Evolutionary conservation across 164 flowering plant species (phyloP).

Genomic region (Nelumbo lutea): DNA sequence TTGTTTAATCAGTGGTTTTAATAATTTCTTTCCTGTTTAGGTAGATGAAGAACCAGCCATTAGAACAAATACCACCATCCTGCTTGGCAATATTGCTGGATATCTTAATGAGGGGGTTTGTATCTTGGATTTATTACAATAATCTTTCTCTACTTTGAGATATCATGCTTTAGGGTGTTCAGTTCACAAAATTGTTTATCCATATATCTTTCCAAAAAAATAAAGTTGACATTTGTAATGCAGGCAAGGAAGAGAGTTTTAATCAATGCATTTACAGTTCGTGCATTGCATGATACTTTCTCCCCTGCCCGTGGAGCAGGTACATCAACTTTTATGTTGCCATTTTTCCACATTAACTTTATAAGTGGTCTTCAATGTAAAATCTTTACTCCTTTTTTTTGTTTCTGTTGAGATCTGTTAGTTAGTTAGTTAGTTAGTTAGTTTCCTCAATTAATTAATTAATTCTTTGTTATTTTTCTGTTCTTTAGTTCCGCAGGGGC

Average conservation of each 20-base stretch:
- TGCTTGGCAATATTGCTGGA: slow-evolving; percentile 95
- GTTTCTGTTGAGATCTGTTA: too few relatives aligned
- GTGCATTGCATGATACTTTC: slow-evolving; percentile 95
- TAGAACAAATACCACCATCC: slow-evolving; percentile 93
- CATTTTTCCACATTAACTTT: background rate
- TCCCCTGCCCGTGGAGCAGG: slow-evolving; percentile 99
- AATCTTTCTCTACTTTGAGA: background rate
- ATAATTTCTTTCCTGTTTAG: slow-evolving; percentile 34
- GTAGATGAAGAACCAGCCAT: slow-evolving; percentile 99
- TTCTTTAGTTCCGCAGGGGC: too few relatives aligned
- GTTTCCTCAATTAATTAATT: too few relatives aligned
- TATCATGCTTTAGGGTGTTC: background rate
- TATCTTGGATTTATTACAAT: background rate
- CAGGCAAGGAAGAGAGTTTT: slow-evolving; percentile 97
- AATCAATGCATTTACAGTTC: slow-evolving; percentile 98
- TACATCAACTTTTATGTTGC: slow-evolving; percentile 17
- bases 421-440: too few relatives aligned
- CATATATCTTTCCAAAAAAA: background rate
- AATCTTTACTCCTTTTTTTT: background rate
- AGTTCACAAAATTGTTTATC: background rate
- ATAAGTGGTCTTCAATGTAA: background rate
- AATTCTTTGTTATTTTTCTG: too few relatives aligned
- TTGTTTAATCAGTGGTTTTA: slow-evolving; percentile 3
- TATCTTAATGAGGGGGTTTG: slow-evolving; percentile 95
- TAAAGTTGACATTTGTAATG: slow-evolving; percentile 15